A percentile compares a stretch with the other conserved stretches of the same genome.
Conservation (phyloP, 495 filamentous ascomycete species). For the Bacidia gigantensis region DNA sequence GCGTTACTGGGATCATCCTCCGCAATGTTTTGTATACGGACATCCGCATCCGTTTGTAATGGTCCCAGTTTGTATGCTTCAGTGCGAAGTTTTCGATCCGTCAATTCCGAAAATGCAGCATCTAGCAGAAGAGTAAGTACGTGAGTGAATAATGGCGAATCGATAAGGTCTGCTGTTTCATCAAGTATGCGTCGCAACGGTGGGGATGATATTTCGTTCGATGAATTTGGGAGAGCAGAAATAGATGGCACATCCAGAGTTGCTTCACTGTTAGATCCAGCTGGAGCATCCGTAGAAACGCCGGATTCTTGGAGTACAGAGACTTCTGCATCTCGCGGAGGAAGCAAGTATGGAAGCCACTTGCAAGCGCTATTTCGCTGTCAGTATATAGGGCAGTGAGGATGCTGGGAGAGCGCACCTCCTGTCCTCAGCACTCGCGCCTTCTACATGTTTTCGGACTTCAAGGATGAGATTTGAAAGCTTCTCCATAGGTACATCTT, state of each 20-base stretch:
- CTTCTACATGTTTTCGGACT: constrained; percentile 74
- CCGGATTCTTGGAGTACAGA: constrained; percentile 74
- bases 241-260: constrained; percentile 30
- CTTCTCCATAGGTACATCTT: constrained; percentile 64
- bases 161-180: constrained; percentile 89
- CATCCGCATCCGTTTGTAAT: constrained; percentile 23
- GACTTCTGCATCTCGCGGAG: constrained; percentile 59
- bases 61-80: constrained; percentile 57
- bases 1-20: constrained; percentile 6
- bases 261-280: constrained; percentile 17
- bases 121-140: constrained; percentile 79
- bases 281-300: constrained; percentile 41
- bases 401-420: constrained; percentile 32
- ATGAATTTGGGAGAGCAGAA: constrained; percentile 8
- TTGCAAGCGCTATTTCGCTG: constrained; percentile 30
- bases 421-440: constrained; percentile 48
- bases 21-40: constrained; percentile 28
- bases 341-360: constrained; percentile 81
- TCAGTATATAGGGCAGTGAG: not conserved
- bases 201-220: constrained; percentile 21
- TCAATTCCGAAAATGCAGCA: constrained; percentile 65
- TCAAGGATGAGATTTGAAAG: constrained; percentile 66
- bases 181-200: constrained; percentile 76
- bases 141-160: constrained; percentile 75
- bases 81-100: constrained; percentile 63